Evolutionary conservation across 2,329 filamentous ascomycete species (phyloP), one percentile per base, ranked within the genome.

Genomic region (Cordyceps farinosa): DNA sequence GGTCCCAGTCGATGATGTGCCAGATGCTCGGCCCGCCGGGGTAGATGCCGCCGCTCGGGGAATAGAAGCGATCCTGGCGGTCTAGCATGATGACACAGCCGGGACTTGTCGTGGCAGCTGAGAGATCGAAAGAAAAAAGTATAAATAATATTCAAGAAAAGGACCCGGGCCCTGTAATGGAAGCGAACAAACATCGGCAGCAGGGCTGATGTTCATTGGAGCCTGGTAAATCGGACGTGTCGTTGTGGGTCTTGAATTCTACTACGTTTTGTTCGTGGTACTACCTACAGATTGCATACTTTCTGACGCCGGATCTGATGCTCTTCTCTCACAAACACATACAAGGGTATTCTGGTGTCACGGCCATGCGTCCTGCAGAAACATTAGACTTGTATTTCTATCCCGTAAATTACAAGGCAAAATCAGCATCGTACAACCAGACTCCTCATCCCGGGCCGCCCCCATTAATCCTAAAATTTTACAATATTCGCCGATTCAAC

Each of bases 1-100:
- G 67, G 48, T 71, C 69, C 66, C 66, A 71, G 56, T 70, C 69
- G 27, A 62, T 50, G 15, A 70, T 63, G 45, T 70, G 40, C 65
- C 66, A 68, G 32, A 65, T 67, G 63, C 68, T 71, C 64, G 67
- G 66, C 27, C 69, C 69, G 42, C 66, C 67, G 4, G 53, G 40
- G 15, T 57, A 61, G 30, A 56, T 62, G 9, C 38, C 66, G 55
- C 32, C 62, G 22, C 34, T 60, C 5, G 47, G 50, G 29, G 59
- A 27, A 38, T 29, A 67, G 55, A 54, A 65, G 34, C 51, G 57
- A 58, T 38, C 53, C 36, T 50, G 56, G 62, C 22, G n/a, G 30
- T 47, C 52, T n/a, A 57, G 50, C 59, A 55, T 58, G 30, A 4
- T 60, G 56, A n/a, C 44, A 22, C 22, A 22, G 22, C 22, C 22